A percentile compares a stretch with the other conserved stretches of the same genome.
Conservation (phyloP, 139 green algal species). For the Closterium sp. region DNA sequence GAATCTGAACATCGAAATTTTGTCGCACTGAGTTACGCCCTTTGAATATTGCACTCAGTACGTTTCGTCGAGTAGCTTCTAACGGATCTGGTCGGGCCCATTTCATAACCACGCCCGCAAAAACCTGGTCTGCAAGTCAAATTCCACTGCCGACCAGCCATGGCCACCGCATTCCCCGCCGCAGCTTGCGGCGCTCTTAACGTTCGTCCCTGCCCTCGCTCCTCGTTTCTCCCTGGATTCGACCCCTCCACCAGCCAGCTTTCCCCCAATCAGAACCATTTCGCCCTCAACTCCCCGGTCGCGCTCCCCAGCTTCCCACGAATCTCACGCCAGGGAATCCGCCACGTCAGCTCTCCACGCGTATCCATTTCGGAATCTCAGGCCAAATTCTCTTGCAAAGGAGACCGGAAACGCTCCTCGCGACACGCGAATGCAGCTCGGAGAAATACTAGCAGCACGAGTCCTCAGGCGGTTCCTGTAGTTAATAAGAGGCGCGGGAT, state of each 20-base stretch:
- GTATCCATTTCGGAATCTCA: background rate
- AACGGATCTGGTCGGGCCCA: too few species aligned
- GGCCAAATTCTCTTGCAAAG: too few species aligned
- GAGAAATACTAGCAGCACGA: too few species aligned
- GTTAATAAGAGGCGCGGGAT: background rate
- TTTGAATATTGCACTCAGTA: too few species aligned
- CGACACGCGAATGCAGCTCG: too few species aligned
- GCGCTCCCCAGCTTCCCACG: too few species aligned
- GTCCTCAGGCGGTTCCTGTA: too few species aligned
- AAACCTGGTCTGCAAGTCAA: background rate
- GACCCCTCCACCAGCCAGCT: background rate
- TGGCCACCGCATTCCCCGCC: background rate
- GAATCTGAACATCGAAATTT: too few species aligned
- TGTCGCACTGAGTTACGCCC: too few species aligned
- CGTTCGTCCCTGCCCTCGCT: background rate
- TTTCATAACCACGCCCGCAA: too few species aligned
- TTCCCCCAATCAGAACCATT: background rate
- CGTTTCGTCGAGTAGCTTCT: too few species aligned
- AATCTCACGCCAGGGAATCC: background rate
- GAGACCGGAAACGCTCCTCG: too few species aligned
- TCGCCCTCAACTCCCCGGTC: background rate
- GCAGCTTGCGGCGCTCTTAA: background rate
- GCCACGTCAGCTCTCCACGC: background rate
- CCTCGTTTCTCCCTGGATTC: background rate
- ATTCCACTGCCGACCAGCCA: background rate